These are phyloP conservation scores for Paecilomyces niveus DNA, from an alignment of 2,329 filamentous ascomycete species.

Conservation along the genomic window DNA sequence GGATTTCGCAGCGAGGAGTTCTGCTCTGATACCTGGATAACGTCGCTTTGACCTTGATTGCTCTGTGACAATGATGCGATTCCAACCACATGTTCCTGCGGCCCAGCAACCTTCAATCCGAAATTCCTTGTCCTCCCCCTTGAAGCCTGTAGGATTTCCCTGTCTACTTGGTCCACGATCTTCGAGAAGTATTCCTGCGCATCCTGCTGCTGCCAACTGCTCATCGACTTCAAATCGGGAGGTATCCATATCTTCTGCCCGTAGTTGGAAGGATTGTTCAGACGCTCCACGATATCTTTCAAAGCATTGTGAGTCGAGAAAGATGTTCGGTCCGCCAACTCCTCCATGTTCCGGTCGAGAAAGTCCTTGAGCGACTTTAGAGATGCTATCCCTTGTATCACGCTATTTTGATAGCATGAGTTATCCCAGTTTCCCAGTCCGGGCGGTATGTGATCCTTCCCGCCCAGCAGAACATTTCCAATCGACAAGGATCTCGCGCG, in stretches of 20 bases:
- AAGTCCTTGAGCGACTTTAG: constrained; percentile 63
- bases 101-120: constrained; percentile 32
- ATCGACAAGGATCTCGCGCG: constrained; percentile 51
- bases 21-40: constrained; percentile 8
- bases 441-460: constrained; percentile 29
- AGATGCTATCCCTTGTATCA: constrained; percentile 77
- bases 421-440: constrained; percentile 90
- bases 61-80: constrained; percentile 9
- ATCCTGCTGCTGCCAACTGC: constrained; percentile 92
- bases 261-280: constrained; percentile 64
- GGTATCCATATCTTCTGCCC: constrained; percentile 78
- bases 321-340: constrained; percentile 28
- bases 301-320: constrained; percentile 50
- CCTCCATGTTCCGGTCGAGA: constrained; percentile 42
- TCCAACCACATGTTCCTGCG: constrained; percentile 25
- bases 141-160: constrained; percentile 56
- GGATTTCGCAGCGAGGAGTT: constrained; percentile 56
- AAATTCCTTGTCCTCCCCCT: constrained; percentile 36
- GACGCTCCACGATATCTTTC: constrained; percentile 58
- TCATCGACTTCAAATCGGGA: constrained; percentile 77
- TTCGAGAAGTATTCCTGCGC: constrained; percentile 96
- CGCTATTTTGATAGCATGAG: constrained; percentile 96
- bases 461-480: constrained; percentile 36
- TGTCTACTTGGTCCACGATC: constrained; percentile 76
- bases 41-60: constrained; percentile 9